Evolutionary conservation across 257 asterid genomes (phyloP).

Genomic region (Scutellaria barbata): DNA sequence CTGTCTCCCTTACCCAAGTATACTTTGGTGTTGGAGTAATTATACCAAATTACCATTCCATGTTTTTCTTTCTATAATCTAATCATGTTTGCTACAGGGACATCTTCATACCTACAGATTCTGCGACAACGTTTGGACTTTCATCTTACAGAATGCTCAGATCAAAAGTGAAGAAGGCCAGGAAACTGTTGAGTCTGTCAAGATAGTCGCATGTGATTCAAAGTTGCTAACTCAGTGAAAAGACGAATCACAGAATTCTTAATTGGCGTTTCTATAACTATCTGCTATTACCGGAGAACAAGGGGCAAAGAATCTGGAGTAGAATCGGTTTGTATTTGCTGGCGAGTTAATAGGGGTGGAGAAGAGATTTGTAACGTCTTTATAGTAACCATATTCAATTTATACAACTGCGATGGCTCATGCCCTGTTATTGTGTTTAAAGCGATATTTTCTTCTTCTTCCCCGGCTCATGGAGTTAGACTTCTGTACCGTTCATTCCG

Average conservation of each 20-base stretch:
- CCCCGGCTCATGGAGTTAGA: neutral
- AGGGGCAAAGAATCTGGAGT: neutral
- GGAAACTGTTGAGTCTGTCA: slow-evolving; percentile 66
- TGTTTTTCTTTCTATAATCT: slow-evolving; percentile 5
- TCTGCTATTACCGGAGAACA: slow-evolving; percentile 23
- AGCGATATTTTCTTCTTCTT: neutral
- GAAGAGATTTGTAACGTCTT: neutral
- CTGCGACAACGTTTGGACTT: slow-evolving; percentile 97
- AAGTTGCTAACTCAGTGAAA: slow-evolving; percentile 76
- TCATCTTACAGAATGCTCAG: slow-evolving; percentile 83
- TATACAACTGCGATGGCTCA: neutral
- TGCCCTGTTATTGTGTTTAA: neutral
- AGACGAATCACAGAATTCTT: neutral
- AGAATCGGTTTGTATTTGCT: slow-evolving; percentile 28
- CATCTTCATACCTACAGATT: slow-evolving; percentile 95
- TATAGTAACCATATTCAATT: neutral
- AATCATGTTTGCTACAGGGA: slow-evolving; percentile 54
- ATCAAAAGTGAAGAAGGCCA: slow-evolving; percentile 81
- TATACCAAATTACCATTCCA: neutral
- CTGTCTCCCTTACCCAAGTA: too few species aligned
- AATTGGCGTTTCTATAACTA: slow-evolving; percentile 16
- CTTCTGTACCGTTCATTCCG: neutral
- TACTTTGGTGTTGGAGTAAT: neutral
- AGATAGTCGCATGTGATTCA: slow-evolving; percentile 93
- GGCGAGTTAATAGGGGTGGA: neutral